These are phyloP conservation scores for Heterobasidion annosum DNA, from an alignment of 1,284 basidiomycete genomes.

Conservation along the genomic window DNA sequence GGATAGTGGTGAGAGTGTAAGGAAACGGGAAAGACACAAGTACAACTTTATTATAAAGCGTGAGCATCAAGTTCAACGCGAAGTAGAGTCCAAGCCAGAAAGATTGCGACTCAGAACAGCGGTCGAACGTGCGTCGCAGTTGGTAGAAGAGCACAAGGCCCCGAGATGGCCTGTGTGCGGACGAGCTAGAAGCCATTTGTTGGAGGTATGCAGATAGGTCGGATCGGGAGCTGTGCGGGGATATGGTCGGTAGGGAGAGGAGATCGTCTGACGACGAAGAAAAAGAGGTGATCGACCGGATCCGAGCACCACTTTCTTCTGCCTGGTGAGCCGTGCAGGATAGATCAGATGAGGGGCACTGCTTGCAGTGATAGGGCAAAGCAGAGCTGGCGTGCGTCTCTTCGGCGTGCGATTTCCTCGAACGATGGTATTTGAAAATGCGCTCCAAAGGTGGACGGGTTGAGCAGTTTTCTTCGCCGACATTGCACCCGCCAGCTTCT, in stretches of 20 bases:
- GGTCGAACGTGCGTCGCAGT: background rate
- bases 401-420: too few relatives aligned
- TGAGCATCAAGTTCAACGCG: conserved; percentile 80
- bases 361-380: too few relatives aligned
- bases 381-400: too few relatives aligned
- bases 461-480: too few relatives aligned
- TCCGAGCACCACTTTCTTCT: background rate
- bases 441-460: too few relatives aligned
- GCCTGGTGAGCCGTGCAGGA: too few relatives aligned
- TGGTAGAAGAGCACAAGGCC: background rate
- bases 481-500: too few relatives aligned
- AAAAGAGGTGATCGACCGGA: background rate
- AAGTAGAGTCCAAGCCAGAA: conserved; percentile 81
- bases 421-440: too few relatives aligned
- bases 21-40: conserved; percentile 88
- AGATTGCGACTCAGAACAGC: conserved; percentile 24
- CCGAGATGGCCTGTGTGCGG: background rate
- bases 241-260: conserved; percentile 12
- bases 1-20: conserved; percentile 82
- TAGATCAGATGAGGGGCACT: too few relatives aligned
- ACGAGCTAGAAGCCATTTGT: background rate
- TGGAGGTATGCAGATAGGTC: conserved; percentile 3
- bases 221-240: conserved; percentile 7
- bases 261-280: conserved; percentile 1
- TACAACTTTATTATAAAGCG: conserved; percentile 88